Base-by-base conservation (phyloP, 805 yeast genomes). In the Cyberlindnera bimundalis region DNA sequence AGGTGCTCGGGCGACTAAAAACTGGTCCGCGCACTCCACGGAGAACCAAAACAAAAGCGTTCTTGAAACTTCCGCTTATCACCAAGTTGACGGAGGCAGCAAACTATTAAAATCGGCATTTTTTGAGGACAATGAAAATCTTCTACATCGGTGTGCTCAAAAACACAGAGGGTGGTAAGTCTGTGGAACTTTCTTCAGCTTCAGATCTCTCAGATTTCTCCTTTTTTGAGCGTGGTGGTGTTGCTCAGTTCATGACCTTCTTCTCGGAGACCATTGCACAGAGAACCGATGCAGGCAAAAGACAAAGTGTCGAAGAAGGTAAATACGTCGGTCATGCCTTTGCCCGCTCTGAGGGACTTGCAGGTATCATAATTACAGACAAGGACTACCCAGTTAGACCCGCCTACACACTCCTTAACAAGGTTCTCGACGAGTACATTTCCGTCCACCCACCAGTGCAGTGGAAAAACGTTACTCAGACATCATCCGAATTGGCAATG, bases 301-400 rank as follows among this genome's bases (percentile, higher is more conserved):
- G 98, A 67, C 99, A 93, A 64, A 77, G 88, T 61, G 85, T 93
- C 39, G 96, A 93, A 62, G 97, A 93, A 64, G 73, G 71, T 18
- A 73, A 74, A 65, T 91, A 93, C 63, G 74, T 87, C 9, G 97
- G 96, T 6, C 98, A 93, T 63, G 91, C 89, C 0, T 93, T 84
- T 64, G 81, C 90, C 23, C 76, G 98, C 52, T 65, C 84, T 18
- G 98, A 93, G 63, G 98, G 97, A 4, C 59, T 91, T 26, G 84
- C 95, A 17, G 96, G 96, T 48, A 96, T 93, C 25, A 67, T 93
- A 46, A 85, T 93, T 62, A 79, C 96, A 33, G 99, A 93, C 63
- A 85, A 86, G 62, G 97, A 91, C 53, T 93, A 93, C 65, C 99
- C 98, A 2, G 91, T 88, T 24, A 77, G 99, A 61, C 98, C 96